Percentiles rank a stretch among this genome's conserved stretches.
Conservation (phyloP, 164 flowering plant species). For the Annona squamosa region DNA sequence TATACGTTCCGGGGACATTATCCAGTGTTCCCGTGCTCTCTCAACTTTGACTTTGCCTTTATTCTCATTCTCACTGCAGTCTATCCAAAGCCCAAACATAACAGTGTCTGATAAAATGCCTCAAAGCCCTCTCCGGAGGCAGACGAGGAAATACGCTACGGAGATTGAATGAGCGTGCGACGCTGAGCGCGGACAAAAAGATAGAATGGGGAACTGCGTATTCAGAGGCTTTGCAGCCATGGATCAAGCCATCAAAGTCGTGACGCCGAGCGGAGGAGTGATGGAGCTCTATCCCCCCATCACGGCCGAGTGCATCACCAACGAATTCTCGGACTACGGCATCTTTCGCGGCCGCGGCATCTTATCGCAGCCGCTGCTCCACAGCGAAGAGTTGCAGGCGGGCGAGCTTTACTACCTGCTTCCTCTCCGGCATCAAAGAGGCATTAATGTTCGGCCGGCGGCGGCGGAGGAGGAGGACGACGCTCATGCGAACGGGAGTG, state of each 20-base stretch:
- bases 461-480: background rate
- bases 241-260: slow-evolving; percentile 38
- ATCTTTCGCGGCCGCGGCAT: slow-evolving; percentile 45
- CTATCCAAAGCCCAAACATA: too few relatives aligned
- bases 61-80: too few relatives aligned
- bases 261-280: slow-evolving; percentile 63
- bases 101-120: too few relatives aligned
- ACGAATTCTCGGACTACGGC: slow-evolving; percentile 69
- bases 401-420: slow-evolving; percentile 71
- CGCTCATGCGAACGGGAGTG: background rate
- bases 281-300: slow-evolving; percentile 72
- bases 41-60: too few relatives aligned
- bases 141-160: background rate
- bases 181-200: background rate
- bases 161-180: background rate
- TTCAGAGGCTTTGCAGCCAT: slow-evolving; percentile 40
- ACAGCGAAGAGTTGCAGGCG: slow-evolving; percentile 40
- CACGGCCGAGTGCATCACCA: slow-evolving; percentile 51
- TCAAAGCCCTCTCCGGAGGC: background rate
- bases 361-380: slow-evolving; percentile 52
- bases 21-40: too few relatives aligned
- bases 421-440: slow-evolving; percentile 30
- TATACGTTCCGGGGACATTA: too few relatives aligned
- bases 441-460: slow-evolving; percentile 20
- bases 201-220: slow-evolving; percentile 62